A percentile compares a stretch with the other conserved stretches of the same genome.
Evolutionary conservation across 2,329 filamentous ascomycete species (phyloP).

Genomic region (Tolypocladium tropicale): DNA sequence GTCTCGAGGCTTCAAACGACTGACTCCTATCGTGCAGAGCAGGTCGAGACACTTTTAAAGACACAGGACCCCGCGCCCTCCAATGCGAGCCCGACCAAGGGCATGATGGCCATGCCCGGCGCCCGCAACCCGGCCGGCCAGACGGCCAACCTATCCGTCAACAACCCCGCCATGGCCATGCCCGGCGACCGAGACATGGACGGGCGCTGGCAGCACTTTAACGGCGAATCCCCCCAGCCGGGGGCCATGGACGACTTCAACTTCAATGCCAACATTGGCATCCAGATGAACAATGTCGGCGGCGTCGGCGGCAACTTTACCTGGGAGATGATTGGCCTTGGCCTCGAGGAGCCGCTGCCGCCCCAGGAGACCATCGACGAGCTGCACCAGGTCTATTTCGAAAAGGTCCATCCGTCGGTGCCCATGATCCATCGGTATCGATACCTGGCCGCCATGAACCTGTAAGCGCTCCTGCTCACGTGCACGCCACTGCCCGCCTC

Average conservation of each 20-base stretch:
- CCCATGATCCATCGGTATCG: slow-evolving; percentile 86
- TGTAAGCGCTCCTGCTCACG: slow-evolving; percentile 35
- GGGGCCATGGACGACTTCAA: slow-evolving; percentile 45
- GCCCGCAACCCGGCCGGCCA: not conserved
- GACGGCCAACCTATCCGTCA: slow-evolving; percentile 20
- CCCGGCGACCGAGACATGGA: slow-evolving; percentile 38
- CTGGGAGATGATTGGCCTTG: slow-evolving; percentile 65
- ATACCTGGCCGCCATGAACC: slow-evolving; percentile 79
- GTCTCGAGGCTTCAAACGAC: not conserved
- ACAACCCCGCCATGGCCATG: slow-evolving; percentile 37
- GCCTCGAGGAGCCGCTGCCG: slow-evolving; percentile 48
- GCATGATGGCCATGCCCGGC: slow-evolving; percentile 15
- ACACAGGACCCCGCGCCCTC: slow-evolving; percentile 43
- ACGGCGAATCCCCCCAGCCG: slow-evolving; percentile 40
- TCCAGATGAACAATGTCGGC: slow-evolving; percentile 39
- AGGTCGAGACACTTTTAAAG: slow-evolving; percentile 86
- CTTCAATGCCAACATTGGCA: slow-evolving; percentile 38
- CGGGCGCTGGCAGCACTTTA: slow-evolving; percentile 42
- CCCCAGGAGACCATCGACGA: slow-evolving; percentile 64
- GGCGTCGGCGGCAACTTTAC: slow-evolving; percentile 50
- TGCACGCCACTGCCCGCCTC: not conserved
- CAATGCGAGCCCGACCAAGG: slow-evolving; percentile 18
- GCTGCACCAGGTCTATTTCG: slow-evolving; percentile 81
- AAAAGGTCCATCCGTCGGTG: slow-evolving; percentile 75
- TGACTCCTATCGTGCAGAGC: slow-evolving; percentile 44